Percentiles rank a stretch among this genome's conserved stretches.
Conservation (phyloP, 2,329 filamentous ascomycete genomes). For the Cylindrodendrum hubeiense region DNA sequence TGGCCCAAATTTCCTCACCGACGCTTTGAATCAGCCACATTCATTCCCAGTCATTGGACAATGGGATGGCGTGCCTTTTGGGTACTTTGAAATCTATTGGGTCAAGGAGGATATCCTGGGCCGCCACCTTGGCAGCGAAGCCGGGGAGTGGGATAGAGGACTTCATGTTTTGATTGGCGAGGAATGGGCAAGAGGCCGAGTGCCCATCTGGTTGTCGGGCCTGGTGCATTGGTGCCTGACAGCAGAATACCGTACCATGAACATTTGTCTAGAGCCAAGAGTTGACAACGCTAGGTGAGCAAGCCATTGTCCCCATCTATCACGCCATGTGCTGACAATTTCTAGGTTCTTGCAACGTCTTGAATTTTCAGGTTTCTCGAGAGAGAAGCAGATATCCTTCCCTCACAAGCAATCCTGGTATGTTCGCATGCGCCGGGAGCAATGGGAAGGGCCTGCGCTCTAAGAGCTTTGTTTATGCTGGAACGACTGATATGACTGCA, state of each 20-base stretch:
- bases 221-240: conserved; percentile 89
- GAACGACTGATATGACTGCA: not conserved
- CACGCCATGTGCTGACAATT: conserved; percentile 3
- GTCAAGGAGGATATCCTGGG: conserved; percentile 91
- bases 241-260: conserved; percentile 84
- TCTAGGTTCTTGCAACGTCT: conserved; percentile 69
- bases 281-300: conserved; percentile 89
- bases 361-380: conserved; percentile 82
- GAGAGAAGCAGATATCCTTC: conserved; percentile 87
- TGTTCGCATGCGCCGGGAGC: conserved; percentile 83
- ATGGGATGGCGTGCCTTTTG: conserved; percentile 96
- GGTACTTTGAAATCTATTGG: conserved; percentile 99
- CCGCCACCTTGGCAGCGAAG: conserved; percentile 72
- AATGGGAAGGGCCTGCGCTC: conserved; percentile 78
- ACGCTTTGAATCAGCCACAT: conserved; percentile 75
- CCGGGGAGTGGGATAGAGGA: conserved; percentile 87
- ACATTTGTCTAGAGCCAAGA: conserved; percentile 87
- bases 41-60: conserved; percentile 92
- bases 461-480: conserved; percentile 44
- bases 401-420: conserved; percentile 94
- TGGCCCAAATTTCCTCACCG: conserved; percentile 74
- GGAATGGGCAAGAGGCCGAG: conserved; percentile 88
- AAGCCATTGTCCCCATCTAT: not conserved
- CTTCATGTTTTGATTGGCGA: conserved; percentile 92
- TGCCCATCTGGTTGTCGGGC: conserved; percentile 85